A percentile compares a stretch with the other conserved stretches of the same genome.
Conservation (phyloP, 2,329 filamentous ascomycete genomes). For the Dactylonectria estremocensis region DNA sequence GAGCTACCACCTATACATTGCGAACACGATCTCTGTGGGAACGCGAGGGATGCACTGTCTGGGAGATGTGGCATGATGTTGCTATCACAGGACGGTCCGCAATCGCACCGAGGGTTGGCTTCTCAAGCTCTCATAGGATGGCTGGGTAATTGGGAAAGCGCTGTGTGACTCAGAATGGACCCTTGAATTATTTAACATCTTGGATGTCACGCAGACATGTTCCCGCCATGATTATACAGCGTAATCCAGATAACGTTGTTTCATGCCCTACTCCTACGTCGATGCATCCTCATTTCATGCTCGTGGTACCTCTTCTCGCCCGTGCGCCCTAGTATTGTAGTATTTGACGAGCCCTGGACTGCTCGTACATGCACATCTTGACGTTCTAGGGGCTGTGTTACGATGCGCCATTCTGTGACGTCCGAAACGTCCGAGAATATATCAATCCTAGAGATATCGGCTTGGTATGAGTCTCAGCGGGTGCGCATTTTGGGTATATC, state of each 20-base stretch:
- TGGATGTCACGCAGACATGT: not conserved
- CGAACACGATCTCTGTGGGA: not conserved
- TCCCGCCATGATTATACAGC: too few relatives aligned
- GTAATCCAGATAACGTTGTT: too few relatives aligned
- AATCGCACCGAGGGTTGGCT: not conserved
- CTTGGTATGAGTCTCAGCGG: not conserved
- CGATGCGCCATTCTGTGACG: not conserved
- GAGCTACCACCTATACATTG: not conserved
- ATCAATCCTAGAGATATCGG: not conserved
- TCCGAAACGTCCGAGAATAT: not conserved
- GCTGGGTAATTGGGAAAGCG: not conserved
- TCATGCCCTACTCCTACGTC: not conserved
- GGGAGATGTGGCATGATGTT: not conserved
- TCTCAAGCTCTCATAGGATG: not conserved
- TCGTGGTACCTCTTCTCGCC: not conserved
- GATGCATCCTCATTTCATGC: not conserved
- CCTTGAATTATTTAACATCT: not conserved
- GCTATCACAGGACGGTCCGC: too few relatives aligned
- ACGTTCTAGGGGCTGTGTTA: not conserved
- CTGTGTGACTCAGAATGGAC: not conserved
- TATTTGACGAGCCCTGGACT: not conserved
- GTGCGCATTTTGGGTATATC: not conserved
- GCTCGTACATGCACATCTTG: conserved; percentile 10
- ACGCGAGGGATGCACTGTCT: not conserved
- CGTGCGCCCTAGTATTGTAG: not conserved